Evolutionary conservation across 306 rosid species (phyloP).

Genomic region (Glycine latifolia): DNA sequence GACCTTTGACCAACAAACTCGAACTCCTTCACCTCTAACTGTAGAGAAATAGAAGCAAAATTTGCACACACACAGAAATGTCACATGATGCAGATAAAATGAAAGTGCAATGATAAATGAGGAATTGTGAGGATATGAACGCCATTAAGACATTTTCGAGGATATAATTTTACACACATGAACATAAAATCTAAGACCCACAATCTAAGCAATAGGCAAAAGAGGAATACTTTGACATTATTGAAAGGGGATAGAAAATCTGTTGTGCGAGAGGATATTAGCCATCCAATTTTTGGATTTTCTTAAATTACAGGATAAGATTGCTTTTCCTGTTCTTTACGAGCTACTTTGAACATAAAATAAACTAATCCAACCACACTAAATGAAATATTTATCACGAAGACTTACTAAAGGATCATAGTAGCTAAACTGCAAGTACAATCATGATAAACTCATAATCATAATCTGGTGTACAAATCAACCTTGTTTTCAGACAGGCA

Average conservation of each 20-base stretch:
- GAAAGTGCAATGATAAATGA: neutral
- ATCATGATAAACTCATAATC: neutral
- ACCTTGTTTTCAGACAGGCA: neutral
- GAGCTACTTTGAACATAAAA: neutral
- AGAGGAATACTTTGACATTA: neutral
- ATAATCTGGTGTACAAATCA: neutral
- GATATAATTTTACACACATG: neutral
- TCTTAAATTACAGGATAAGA: neutral
- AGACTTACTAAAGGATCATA: neutral
- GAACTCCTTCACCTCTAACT: slow-evolving; percentile 70
- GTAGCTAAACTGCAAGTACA: neutral
- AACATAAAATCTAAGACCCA: slow-evolving; percentile 27
- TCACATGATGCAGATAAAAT: neutral
- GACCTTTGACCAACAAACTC: slow-evolving; percentile 58
- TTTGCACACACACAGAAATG: neutral
- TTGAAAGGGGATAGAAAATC: neutral
- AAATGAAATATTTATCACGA: neutral
- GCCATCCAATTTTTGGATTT: neutral
- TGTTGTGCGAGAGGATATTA: neutral
- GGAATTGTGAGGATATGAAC: slow-evolving; percentile 3
- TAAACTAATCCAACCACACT: neutral
- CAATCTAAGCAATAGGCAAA: slow-evolving; percentile 18
- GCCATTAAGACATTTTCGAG: neutral
- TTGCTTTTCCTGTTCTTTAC: neutral
- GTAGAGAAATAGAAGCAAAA: slow-evolving; percentile 15